Evolutionary conservation across 2,329 filamentous ascomycete species (phyloP), one percentile per base, ranked within the genome.

Genomic region (Domatiomyces globalis): DNA sequence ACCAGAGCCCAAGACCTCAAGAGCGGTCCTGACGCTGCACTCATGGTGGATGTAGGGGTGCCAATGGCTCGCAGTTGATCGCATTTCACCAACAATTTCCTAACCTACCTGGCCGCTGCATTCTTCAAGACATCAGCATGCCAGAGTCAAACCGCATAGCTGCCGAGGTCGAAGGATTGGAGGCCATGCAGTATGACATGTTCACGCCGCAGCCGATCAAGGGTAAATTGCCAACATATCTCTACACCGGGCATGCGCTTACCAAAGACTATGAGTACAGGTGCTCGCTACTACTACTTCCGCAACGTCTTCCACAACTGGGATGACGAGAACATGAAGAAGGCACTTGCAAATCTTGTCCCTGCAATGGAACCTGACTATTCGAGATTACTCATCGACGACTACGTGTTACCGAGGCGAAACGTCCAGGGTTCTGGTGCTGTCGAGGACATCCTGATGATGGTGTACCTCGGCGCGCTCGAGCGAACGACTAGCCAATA

Each of bases 61-160:
- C 58, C 29, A 50, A 57, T 45, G 61, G 61, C 17, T 57, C 62
- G 7, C 57, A 60, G 29, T 51, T 60, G 7, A 48, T 55, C 15
- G 52, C 55, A n/a, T 54, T 60, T 27, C 53, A 51, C 27, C 33
- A 54, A 46, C 43, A 50, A 20, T 54, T 53, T 17, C 54, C 59
- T 0, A 18, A 54, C 8, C n/a, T 58, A 7, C 20, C 43, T 7
- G 56, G 54, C 5, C 48, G 51, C 2, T 49, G 58, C 18, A 50
- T 62, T 17, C 55, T 74, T 1, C 67, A 74, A 51, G 72, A 74
- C 51, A 25, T 25, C 22, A 25, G 22, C 22, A 57, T 64, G 4
- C 64, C 63, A 2, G 54, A 61, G n/a, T 61, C 61, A 4, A 58
- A 45, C 6, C n/a, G 15, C 33, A 46, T 49, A 36, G 52, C 53